These are phyloP conservation scores for Leccinum angustisporum DNA, from an alignment of 1,284 basidiomycete species.

Conservation along the genomic window DNA sequence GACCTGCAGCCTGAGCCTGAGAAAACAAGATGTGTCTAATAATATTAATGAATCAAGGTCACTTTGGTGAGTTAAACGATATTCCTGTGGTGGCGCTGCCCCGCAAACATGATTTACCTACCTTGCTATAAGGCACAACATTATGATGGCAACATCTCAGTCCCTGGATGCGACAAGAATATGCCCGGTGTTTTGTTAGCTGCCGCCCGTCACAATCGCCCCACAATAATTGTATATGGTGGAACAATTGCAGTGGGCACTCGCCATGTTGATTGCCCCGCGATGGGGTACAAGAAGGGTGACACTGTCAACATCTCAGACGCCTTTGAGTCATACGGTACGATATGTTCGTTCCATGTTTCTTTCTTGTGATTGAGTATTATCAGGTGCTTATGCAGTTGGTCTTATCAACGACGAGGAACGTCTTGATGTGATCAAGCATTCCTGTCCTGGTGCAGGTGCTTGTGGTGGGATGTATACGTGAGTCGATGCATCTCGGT, in stretches of 20 bases:
- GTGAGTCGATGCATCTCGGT: constrained; percentile 35
- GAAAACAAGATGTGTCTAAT: constrained; percentile 6
- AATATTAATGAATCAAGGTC: constrained; percentile 50
- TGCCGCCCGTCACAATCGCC: constrained; percentile 79
- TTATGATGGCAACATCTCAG: constrained; percentile 84
- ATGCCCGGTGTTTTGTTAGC: constrained; percentile 92
- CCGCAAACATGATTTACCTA: neutral
- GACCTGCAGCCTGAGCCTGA: neutral
- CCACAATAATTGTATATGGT: constrained; percentile 84
- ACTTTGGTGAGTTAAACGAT: constrained; percentile 49
- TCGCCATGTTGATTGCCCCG: constrained; percentile 77
- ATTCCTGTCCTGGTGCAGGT: constrained; percentile 80
- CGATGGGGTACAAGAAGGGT: constrained; percentile 75
- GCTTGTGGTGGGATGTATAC: constrained; percentile 87
- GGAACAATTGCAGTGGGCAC: constrained; percentile 80
- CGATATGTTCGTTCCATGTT: neutral
- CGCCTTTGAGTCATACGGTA: constrained; percentile 81
- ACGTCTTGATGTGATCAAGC: constrained; percentile 76
- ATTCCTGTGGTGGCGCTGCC: neutral
- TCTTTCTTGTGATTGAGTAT: constrained; percentile 1
- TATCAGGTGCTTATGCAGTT: constrained; percentile 65
- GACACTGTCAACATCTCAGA: constrained; percentile 82
- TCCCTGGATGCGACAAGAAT: constrained; percentile 90
- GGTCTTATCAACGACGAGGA: constrained; percentile 78
- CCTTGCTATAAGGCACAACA: constrained; percentile 63